Percentiles rank a stretch among this genome's conserved stretches.
Evolutionary conservation across 2,329 filamentous ascomycete species (phyloP).

Genomic region (Domatiomyces globalis): DNA sequence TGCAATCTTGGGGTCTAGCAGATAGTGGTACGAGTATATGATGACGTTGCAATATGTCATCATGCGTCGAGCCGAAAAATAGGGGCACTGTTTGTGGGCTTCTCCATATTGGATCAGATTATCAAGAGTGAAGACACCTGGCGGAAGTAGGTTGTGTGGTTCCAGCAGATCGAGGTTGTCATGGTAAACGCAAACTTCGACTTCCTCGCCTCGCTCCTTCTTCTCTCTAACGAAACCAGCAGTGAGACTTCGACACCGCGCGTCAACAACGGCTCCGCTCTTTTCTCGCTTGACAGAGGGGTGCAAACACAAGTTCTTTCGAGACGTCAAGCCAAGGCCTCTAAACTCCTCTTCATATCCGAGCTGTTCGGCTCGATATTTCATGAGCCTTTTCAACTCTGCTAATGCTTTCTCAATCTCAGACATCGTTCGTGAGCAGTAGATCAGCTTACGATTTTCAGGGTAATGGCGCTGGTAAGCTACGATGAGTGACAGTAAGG

Average conservation of each 20-base stretch:
- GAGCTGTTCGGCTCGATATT: slow-evolving; percentile 79
- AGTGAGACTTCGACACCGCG: slow-evolving; percentile 86
- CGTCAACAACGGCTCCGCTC: slow-evolving; percentile 84
- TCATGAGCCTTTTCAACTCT: slow-evolving; percentile 86
- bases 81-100: slow-evolving; percentile 90
- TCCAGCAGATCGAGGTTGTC: slow-evolving; percentile 94
- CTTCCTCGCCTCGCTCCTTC: slow-evolving; percentile 85
- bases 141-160: slow-evolving; percentile 84
- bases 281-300: slow-evolving; percentile 94
- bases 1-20: slow-evolving; percentile 94
- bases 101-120: slow-evolving; percentile 80
- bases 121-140: slow-evolving; percentile 92
- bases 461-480: slow-evolving; percentile 92
- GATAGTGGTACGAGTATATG: slow-evolving; percentile 98
- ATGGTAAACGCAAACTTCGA: slow-evolving; percentile 89
- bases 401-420: slow-evolving; percentile 96
- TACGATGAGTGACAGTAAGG: slow-evolving; percentile 83
- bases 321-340: slow-evolving; percentile 80
- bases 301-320: slow-evolving; percentile 93
- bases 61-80: slow-evolving; percentile 92
- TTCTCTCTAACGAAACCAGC: slow-evolving; percentile 97
- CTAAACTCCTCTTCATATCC: slow-evolving; percentile 85
- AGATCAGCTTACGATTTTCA: slow-evolving; percentile 89
- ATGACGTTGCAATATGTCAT: slow-evolving; percentile 99
- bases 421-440: slow-evolving; percentile 98